Percentiles rank a stretch among this genome's conserved stretches.
Conservation (phyloP, 176 grass and related monocot genomes). For the Triticum dicoccoides region DNA sequence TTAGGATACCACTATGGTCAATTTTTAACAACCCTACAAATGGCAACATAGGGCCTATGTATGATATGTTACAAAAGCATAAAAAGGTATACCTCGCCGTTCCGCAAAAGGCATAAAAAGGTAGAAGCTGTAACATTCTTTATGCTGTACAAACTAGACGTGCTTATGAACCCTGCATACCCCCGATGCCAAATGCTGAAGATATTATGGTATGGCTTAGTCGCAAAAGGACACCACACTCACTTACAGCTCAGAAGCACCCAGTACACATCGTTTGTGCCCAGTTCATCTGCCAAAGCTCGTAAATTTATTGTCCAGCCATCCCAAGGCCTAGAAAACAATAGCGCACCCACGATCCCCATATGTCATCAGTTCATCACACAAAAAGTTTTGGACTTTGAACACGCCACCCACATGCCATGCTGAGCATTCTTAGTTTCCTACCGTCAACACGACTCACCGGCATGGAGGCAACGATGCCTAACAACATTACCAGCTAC, state of each 20-base stretch:
- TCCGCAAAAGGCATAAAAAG: not conserved
- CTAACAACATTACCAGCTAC: not conserved
- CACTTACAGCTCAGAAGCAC: not conserved
- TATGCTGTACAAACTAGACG: not conserved
- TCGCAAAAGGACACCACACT: not conserved
- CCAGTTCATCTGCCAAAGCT: conserved; percentile 5
- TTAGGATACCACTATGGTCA: not conserved
- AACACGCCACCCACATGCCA: not conserved
- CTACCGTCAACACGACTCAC: not conserved
- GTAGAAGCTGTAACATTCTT: not conserved
- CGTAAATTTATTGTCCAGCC: not conserved
- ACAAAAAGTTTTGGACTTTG: conserved; percentile 1
- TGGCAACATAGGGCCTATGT: not conserved
- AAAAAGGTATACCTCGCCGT: not conserved
- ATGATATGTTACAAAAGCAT: not conserved
- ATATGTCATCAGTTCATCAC: not conserved
- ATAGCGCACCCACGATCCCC: not conserved
- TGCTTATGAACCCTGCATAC: not conserved
- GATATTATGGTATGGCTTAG: not conserved
- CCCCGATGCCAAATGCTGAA: not conserved
- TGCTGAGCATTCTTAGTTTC: not conserved
- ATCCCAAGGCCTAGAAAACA: not conserved
- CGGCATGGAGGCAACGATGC: not conserved
- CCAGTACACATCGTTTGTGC: not conserved
- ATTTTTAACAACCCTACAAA: not conserved